A percentile compares a stretch with the other conserved stretches of the same genome.
These are phyloP conservation scores for Verticillium tricorpus DNA, from an alignment of 2,329 filamentous ascomycete genomes.

Conservation along the genomic window DNA sequence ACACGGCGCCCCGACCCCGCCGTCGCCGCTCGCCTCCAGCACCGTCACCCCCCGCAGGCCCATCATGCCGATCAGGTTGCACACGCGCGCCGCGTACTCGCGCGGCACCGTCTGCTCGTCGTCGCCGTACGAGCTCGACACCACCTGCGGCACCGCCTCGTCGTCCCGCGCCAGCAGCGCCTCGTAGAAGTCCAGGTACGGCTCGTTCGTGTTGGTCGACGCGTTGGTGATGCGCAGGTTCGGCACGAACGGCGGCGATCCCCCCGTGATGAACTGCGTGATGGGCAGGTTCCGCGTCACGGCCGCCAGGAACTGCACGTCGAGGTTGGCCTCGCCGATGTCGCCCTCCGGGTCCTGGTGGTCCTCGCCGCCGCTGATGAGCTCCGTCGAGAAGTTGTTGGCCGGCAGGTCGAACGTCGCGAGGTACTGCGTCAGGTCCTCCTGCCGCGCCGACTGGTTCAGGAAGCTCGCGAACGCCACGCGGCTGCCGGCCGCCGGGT, in stretches of 20 bases:
- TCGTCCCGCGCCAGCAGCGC: conserved; percentile 50
- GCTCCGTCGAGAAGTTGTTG: conserved; percentile 37
- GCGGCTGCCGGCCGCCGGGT: conserved; percentile 38
- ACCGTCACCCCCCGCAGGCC: conserved; percentile 59
- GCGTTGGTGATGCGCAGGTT: conserved; percentile 16
- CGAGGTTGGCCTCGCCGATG: conserved; percentile 55
- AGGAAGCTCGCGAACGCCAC: conserved; percentile 48
- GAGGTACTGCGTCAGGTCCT: conserved; percentile 34
- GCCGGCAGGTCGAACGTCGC: conserved; percentile 32
- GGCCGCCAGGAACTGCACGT: conserved; percentile 61
- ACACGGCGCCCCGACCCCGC: conserved; percentile 48
- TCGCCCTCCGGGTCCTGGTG: conserved; percentile 27
- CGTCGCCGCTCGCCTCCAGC: conserved; percentile 58
- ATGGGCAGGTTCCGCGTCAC: conserved; percentile 29
- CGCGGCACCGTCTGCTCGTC: conserved; percentile 58
- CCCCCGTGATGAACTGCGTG: conserved; percentile 20
- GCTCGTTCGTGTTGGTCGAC: conserved; percentile 54
- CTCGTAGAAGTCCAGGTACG: conserved; percentile 61
- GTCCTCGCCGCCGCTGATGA: conserved; percentile 34
- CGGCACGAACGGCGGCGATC: conserved; percentile 23
- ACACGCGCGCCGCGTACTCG: conserved; percentile 53
- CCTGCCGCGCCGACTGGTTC: conserved; percentile 42
- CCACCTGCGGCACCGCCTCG: conserved; percentile 50
- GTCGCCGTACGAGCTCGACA: conserved; percentile 65
- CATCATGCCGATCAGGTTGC: conserved; percentile 58